Conservation (phyloP, 768 basidiomycete species). For the Holtermanniella nyarrowii region DNA sequence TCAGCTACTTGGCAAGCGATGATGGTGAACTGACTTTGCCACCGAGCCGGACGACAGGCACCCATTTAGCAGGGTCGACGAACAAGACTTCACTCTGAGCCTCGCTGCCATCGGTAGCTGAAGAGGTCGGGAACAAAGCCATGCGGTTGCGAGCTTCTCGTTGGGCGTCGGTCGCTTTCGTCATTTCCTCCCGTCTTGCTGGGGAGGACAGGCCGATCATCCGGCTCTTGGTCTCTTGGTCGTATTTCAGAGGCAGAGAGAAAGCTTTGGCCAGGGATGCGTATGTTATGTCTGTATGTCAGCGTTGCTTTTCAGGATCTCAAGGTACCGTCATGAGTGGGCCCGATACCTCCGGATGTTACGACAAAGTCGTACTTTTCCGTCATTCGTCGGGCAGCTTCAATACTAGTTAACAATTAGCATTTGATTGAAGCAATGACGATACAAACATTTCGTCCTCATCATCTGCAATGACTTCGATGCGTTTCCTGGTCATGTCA, state of each 20-base stretch:
- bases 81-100: constrained; percentile 62
- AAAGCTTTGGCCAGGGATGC: constrained; percentile 79
- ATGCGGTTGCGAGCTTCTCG: constrained; percentile 67
- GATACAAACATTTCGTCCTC: constrained; percentile 70
- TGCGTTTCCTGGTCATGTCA: constrained; percentile 54
- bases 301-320: neutral
- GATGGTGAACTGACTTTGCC: constrained; percentile 47
- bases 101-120: constrained; percentile 37
- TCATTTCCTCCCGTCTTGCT: constrained; percentile 48
- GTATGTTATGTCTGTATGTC: constrained; percentile 77
- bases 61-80: constrained; percentile 72
- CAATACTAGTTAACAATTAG: constrained; percentile 48
- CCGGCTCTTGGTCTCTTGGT: constrained; percentile 65
- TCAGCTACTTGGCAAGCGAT: neutral
- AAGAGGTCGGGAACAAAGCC: constrained; percentile 65
- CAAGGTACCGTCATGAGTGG: constrained; percentile 70
- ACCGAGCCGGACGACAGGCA: constrained; percentile 77
- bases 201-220: constrained; percentile 51
- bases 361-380: constrained; percentile 78
- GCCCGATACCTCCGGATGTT: constrained; percentile 82
- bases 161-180: constrained; percentile 63
- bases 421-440: neutral
- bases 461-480: constrained; percentile 85
- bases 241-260: constrained; percentile 54
- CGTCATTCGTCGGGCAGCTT: constrained; percentile 74